A percentile compares a stretch with the other conserved stretches of the same genome.
Evolutionary conservation across 495 filamentous ascomycete genomes (phyloP).

Genomic region (Ramalina peruviana): DNA sequence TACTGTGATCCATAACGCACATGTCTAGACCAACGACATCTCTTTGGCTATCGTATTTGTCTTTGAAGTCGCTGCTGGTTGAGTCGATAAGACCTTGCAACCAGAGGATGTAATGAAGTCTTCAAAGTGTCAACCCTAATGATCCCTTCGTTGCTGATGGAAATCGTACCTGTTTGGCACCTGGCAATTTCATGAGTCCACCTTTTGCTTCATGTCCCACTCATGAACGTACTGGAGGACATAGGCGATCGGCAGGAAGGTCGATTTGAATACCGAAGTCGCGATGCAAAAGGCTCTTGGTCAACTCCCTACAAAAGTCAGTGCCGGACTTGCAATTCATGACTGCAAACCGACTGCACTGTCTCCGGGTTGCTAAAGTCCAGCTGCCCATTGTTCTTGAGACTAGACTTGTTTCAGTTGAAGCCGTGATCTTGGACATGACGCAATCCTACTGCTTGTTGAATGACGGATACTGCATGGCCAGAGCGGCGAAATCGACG

Average conservation of each 20-base stretch:
- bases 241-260: constrained; percentile 66
- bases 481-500: constrained; percentile 47
- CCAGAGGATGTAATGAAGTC: constrained; percentile 84
- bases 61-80: constrained; percentile 37
- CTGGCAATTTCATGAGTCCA: constrained; percentile 19
- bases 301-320: constrained; percentile 45
- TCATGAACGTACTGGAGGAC: constrained; percentile 56
- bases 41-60: constrained; percentile 41
- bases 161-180: constrained; percentile 47
- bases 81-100: constrained; percentile 74
- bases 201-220: neutral
- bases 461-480: constrained; percentile 42
- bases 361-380: constrained; percentile 72
- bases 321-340: neutral
- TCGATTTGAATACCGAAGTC: constrained; percentile 63
- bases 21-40: constrained; percentile 68
- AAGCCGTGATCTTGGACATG: neutral
- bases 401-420: constrained; percentile 15
- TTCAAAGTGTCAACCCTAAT: constrained; percentile 15
- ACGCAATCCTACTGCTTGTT: constrained; percentile 34
- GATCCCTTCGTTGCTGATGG: neutral
- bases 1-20: constrained; percentile 16
- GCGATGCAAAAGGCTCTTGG: constrained; percentile 58
- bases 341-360: constrained; percentile 37
- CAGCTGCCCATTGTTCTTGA: constrained; percentile 50